phyloP scores from a whole-genome alignment of 345 rosid genomes.

The Leavenworthia alabamica region DNA sequence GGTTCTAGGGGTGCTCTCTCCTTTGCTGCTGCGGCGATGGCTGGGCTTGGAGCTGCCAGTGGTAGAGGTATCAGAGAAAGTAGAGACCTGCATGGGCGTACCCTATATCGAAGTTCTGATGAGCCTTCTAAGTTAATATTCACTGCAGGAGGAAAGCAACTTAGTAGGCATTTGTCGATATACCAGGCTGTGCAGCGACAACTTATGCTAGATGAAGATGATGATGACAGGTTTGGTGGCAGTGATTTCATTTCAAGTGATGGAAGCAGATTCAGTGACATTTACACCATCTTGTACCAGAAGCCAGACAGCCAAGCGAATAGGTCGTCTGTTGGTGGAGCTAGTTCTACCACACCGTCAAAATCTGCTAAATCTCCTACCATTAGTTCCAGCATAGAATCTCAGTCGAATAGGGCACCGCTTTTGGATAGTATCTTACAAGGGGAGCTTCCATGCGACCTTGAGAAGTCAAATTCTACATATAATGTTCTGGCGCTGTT shows the following conservation, averaged over 20 bases:
- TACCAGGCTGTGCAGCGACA: slow-evolving; percentile 98
- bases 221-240: slow-evolving; percentile 79
- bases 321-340: slow-evolving; percentile 55
- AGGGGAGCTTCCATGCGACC: slow-evolving; percentile 85
- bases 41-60: slow-evolving; percentile 88
- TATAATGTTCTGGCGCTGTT: slow-evolving; percentile 77
- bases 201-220: slow-evolving; percentile 83
- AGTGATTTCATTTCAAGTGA: slow-evolving; percentile 80
- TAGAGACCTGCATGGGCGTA: slow-evolving; percentile 85
- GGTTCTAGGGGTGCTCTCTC: slow-evolving; percentile 94
- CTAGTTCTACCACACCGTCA: slow-evolving; percentile 42
- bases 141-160: slow-evolving; percentile 85
- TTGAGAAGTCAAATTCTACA: slow-evolving; percentile 88
- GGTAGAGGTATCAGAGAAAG: slow-evolving; percentile 92
- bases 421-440: slow-evolving; percentile 90
- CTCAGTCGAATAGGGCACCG: slow-evolving; percentile 45
- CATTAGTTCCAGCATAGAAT: slow-evolving; percentile 43
- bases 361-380: slow-evolving; percentile 51
- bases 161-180: slow-evolving; percentile 85
- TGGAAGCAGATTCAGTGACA: slow-evolving; percentile 80
- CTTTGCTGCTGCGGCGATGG: slow-evolving; percentile 98
- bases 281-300: slow-evolving; percentile 85
- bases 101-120: slow-evolving; percentile 49
- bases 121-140: slow-evolving; percentile 78
- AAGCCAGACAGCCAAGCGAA: slow-evolving; percentile 79